Conservation (phyloP, 768 basidiomycete species). For the Lyophyllum shimeji region DNA sequence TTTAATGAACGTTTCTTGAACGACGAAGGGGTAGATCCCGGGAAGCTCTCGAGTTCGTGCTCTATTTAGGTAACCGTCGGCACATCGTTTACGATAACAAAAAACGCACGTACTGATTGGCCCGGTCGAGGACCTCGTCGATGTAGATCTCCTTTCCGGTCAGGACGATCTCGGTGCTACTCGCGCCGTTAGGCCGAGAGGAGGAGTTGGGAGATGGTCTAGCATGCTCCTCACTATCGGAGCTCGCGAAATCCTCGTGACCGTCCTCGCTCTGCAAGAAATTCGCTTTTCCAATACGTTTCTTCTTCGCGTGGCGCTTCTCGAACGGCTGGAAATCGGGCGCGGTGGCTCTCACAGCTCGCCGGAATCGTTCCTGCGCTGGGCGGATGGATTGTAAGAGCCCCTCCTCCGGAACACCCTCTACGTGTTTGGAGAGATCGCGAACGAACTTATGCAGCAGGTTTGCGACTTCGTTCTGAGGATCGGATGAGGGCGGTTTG, state of each 20-base stretch:
- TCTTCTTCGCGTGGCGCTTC: conserved; percentile 12
- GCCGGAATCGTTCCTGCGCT: conserved; percentile 45
- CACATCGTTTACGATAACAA: not conserved
- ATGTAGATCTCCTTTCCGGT: conserved; percentile 38
- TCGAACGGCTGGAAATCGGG: conserved; percentile 59
- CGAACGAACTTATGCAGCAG: conserved; percentile 46
- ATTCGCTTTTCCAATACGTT: conserved; percentile 12
- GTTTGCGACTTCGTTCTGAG: conserved; percentile 53
- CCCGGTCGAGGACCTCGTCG: conserved; percentile 49
- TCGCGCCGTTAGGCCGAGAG: not conserved
- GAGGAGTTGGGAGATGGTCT: too few relatives aligned
- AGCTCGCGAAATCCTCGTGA: conserved; percentile 5
- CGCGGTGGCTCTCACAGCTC: conserved; percentile 48
- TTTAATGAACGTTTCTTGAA: conserved; percentile 51
- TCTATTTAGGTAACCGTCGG: conserved; percentile 31
- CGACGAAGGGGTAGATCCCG: conserved; percentile 62
- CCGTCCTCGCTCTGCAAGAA: conserved; percentile 45
- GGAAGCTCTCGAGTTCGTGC: conserved; percentile 73
- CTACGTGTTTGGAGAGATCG: conserved; percentile 43
- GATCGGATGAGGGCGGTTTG: conserved; percentile 52
- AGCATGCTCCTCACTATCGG: not conserved
- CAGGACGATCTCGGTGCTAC: not conserved
- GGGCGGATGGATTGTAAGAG: conserved; percentile 57
- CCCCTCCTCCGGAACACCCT: conserved; percentile 55
- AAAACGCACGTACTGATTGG: conserved; percentile 39